Conservation (phyloP, 2,329 filamentous ascomycete genomes). For the Botrytis pseudocinerea region DNA sequence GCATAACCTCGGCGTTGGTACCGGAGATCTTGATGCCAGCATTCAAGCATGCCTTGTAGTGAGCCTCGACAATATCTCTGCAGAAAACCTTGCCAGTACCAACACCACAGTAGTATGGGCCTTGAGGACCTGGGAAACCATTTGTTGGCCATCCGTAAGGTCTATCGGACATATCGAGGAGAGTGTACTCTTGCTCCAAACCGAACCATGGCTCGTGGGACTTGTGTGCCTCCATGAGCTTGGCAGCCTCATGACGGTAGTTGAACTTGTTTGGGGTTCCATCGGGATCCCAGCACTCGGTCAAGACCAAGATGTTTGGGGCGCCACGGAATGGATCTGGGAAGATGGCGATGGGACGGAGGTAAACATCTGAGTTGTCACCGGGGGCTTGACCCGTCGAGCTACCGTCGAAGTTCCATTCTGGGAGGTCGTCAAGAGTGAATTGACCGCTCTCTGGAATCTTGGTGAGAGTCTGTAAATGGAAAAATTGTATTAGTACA, state of each 20-base stretch:
- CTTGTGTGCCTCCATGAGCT: conserved; percentile 86
- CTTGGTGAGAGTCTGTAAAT: conserved; percentile 60
- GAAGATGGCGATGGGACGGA: conserved; percentile 85
- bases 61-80: conserved; percentile 94
- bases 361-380: conserved; percentile 97
- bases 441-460: conserved; percentile 48
- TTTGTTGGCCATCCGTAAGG: conserved; percentile 89
- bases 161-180: conserved; percentile 80
- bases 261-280: conserved; percentile 98
- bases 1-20: conserved; percentile 99
- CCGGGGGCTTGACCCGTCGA: conserved; percentile 90
- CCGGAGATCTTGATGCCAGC: conserved; percentile 91
- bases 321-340: conserved; percentile 87
- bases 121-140: conserved; percentile 79
- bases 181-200: conserved; percentile 96
- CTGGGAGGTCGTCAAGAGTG: conserved; percentile 64
- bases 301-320: conserved; percentile 91
- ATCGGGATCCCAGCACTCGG: conserved; percentile 92
- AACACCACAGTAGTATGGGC: conserved; percentile 97
- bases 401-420: conserved; percentile 86
- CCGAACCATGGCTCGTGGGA: conserved; percentile 93
- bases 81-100: conserved; percentile 96
- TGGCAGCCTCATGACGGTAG: conserved; percentile 86
- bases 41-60: conserved; percentile 85
- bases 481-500: background rate